Percentiles rank a stretch among this genome's conserved stretches.
phyloP scores from a whole-genome alignment of 2,329 filamentous ascomycete genomes.

The Exophiala phaeomuriformis region DNA sequence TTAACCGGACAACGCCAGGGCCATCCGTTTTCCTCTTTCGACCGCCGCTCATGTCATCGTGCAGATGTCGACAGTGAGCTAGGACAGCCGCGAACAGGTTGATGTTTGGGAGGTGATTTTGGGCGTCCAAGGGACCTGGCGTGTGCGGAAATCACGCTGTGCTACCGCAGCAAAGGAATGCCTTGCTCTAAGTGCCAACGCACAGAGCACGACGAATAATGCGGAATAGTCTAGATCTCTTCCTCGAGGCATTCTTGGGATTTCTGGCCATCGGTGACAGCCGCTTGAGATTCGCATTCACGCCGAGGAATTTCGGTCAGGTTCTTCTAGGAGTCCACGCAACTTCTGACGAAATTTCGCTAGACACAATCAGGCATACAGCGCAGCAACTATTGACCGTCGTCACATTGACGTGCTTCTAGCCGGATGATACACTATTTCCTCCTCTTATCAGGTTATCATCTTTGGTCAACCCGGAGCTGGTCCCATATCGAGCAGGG shows the following conservation, averaged over 20 bases:
- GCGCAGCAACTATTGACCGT: too few species aligned
- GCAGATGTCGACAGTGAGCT: conserved; percentile 1
- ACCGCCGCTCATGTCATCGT: conserved; percentile 11
- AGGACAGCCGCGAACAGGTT: background rate
- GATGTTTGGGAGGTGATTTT: background rate
- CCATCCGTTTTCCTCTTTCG: conserved; percentile 1
- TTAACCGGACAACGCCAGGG: background rate
- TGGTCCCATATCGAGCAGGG: conserved; percentile 14
- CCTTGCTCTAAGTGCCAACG: conserved; percentile 5
- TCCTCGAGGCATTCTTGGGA: background rate
- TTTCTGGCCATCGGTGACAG: conserved; percentile 1
- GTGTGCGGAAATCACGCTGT: conserved; percentile 22
- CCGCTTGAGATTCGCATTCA: conserved; percentile 4
- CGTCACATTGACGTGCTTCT: too few species aligned
- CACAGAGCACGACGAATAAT: conserved; percentile 9
- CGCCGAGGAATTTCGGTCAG: background rate
- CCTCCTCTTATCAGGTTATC: background rate
- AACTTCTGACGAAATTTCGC: background rate
- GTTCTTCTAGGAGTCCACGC: background rate
- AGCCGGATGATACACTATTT: conserved; percentile 11
- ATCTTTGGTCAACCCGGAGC: conserved; percentile 1
- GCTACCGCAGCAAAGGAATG: conserved; percentile 7
- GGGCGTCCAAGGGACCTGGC: conserved; percentile 2
- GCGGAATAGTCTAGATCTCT: conserved; percentile 3
- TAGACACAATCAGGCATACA: background rate